These are phyloP conservation scores for Sporothrix mexicana DNA, from an alignment of 2,329 filamentous ascomycete genomes.

Conservation along the genomic window DNA sequence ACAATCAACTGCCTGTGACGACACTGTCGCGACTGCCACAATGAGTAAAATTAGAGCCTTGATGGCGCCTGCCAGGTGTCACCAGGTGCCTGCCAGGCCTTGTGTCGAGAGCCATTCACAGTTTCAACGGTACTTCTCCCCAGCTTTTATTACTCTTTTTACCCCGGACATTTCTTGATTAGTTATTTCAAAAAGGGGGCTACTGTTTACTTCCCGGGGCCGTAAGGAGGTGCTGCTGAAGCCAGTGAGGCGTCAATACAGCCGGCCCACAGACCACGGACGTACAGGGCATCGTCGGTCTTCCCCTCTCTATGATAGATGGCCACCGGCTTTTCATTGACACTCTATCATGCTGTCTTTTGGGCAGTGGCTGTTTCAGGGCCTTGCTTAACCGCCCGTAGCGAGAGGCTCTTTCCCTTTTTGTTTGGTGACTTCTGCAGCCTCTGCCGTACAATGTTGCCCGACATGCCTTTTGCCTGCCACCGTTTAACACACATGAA, in stretches of 20 bases:
- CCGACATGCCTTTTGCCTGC: not conserved
- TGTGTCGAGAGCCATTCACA: not conserved
- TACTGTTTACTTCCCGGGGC: conserved; percentile 2
- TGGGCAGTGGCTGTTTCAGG: not conserved
- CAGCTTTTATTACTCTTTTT: not conserved
- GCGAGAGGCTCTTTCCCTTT: not conserved
- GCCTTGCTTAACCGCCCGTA: not conserved
- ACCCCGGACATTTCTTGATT: not conserved
- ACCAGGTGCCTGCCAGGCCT: conserved; percentile 18
- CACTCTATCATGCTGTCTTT: not conserved
- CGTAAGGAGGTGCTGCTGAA: not conserved
- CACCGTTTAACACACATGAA: not conserved
- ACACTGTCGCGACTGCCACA: not conserved
- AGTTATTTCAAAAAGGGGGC: not conserved
- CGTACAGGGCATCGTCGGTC: not conserved
- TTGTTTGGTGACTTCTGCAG: not conserved
- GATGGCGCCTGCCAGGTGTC: conserved; percentile 4
- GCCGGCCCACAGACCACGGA: not conserved
- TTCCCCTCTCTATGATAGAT: conserved; percentile 5
- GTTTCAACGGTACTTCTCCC: too few species aligned
- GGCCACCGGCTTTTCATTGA: too few species aligned
- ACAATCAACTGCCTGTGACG: conserved; percentile 25
- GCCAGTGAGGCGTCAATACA: not conserved
- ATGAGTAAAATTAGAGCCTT: not conserved
- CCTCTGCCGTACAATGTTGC: conserved; percentile 7